Evolutionary conservation across 805 yeast species (phyloP).

Genomic region (Schwanniomyces occidentalis): DNA sequence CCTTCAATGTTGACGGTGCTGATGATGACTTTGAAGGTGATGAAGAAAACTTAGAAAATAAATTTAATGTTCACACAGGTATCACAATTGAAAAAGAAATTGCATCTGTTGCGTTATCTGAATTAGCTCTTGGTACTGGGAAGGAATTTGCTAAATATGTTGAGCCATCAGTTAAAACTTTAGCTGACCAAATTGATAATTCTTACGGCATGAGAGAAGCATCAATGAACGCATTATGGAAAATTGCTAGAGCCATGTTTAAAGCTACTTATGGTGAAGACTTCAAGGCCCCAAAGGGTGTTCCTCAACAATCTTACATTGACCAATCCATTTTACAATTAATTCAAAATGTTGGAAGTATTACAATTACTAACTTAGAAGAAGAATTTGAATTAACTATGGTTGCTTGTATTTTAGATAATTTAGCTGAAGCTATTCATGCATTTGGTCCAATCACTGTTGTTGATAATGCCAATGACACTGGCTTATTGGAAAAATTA

Average conservation of each 20-base stretch:
- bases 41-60: conserved; percentile 65
- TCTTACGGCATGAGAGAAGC: conserved; percentile 92
- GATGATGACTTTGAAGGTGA: conserved; percentile 52
- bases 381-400: conserved; percentile 84
- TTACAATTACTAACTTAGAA: conserved; percentile 60
- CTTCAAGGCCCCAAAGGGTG: conserved; percentile 60
- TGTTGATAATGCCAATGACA: conserved; percentile 57
- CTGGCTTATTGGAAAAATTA: conserved; percentile 57
- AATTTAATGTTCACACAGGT: conserved; percentile 88
- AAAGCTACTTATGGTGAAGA: conserved; percentile 49
- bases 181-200: conserved; percentile 73
- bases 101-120: conserved; percentile 87
- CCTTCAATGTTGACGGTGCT: conserved; percentile 52
- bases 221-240: conserved; percentile 82
- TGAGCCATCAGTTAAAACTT: conserved; percentile 62
- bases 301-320: conserved; percentile 60
- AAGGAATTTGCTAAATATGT: conserved; percentile 76
- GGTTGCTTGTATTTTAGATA: conserved; percentile 78
- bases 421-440: conserved; percentile 64
- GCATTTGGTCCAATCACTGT: conserved; percentile 73
- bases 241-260: conserved; percentile 70
- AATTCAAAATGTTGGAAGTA: conserved; percentile 64
- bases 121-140: conserved; percentile 85
- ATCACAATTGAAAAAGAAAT: conserved; percentile 94
- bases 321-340: conserved; percentile 58